Conservation (phyloP, 352 stramenopile species). For the Pythium periplocum region DNA sequence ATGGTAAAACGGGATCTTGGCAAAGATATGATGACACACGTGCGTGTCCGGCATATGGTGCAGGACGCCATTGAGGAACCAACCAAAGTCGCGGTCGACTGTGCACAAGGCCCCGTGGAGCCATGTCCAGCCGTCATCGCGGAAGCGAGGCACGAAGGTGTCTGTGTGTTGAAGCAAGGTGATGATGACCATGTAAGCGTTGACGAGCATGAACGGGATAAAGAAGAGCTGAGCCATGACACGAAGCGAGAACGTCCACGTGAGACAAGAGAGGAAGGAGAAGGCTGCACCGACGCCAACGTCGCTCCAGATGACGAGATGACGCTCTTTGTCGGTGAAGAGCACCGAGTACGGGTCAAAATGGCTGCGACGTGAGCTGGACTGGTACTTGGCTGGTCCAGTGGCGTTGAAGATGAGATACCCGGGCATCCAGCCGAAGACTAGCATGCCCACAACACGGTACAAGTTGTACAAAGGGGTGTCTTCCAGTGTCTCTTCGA, state of each 20-base stretch:
- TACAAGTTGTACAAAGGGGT: conserved; percentile 91
- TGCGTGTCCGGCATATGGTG: conserved; percentile 97
- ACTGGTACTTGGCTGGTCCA: conserved; percentile 79
- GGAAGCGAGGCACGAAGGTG: conserved; percentile 96
- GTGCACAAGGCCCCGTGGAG: conserved; percentile 93
- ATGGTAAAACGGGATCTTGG: conserved; percentile 98
- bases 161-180: conserved; percentile 97
- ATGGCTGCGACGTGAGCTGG: conserved; percentile 77
- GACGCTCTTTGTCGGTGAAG: conserved; percentile 89
- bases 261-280: conserved; percentile 42
- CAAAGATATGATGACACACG: conserved; percentile 97
- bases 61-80: conserved; percentile 93
- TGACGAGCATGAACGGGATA: conserved; percentile 93
- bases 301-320: conserved; percentile 91
- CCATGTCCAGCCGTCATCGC: conserved; percentile 92
- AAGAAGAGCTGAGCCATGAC: conserved; percentile 92
- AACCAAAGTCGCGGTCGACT: conserved; percentile 94
- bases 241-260: conserved; percentile 57
- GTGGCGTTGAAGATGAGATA: conserved; percentile 95
- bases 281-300: conserved; percentile 81
- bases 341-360: conserved; percentile 93
- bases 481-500: conserved; percentile 63
- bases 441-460: conserved; percentile 90
- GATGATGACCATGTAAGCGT: conserved; percentile 94
- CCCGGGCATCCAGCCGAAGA: conserved; percentile 93